Percentiles rank a stretch among this genome's conserved stretches.
These are phyloP conservation scores for Dioscorea alata DNA, from an alignment of 106 monocot genomes.

Conservation along the genomic window DNA sequence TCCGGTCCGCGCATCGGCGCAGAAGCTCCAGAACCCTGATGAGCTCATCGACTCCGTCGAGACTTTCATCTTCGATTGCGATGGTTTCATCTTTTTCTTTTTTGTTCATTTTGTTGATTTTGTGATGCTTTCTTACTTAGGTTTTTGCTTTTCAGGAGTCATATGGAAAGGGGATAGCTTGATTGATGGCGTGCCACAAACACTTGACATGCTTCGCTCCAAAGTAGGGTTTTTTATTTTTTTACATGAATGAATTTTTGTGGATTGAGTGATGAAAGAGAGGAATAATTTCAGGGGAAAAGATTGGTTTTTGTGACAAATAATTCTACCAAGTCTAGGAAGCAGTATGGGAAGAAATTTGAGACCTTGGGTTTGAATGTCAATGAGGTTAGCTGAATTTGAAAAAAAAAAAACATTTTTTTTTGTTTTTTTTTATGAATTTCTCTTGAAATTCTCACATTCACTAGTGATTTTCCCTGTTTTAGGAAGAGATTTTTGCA, in stretches of 20 bases:
- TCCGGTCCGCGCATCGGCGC: constrained; percentile 23
- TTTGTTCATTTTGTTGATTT: neutral
- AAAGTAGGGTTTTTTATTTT: constrained; percentile 40
- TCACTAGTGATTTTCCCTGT: neutral
- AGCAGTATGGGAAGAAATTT: constrained; percentile 97
- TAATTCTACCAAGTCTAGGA: constrained; percentile 94
- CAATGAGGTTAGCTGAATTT: constrained; percentile 52
- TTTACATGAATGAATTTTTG: neutral
- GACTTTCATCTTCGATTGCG: constrained; percentile 96
- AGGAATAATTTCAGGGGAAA: constrained; percentile 50
- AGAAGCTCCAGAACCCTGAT: constrained; percentile 49
- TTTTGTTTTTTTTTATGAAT: neutral
- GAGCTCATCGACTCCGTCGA: constrained; percentile 91
- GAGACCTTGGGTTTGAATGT: constrained; percentile 85
- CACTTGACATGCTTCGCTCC: constrained; percentile 76
- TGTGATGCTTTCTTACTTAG: neutral
- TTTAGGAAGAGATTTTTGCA: constrained; percentile 95
- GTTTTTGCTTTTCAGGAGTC: constrained; percentile 52
- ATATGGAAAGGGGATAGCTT: constrained; percentile 97
- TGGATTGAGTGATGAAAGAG: neutral
- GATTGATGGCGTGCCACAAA: constrained; percentile 85
- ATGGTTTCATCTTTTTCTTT: constrained; percentile 28
- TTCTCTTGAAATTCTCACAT: neutral
- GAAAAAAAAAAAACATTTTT: neutral
- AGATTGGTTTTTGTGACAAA: constrained; percentile 94